A percentile compares a stretch with the other conserved stretches of the same genome.
Evolutionary conservation across 1,139 yeast genomes (phyloP).

Genomic region (Blastobotrys raffinosifermentans): DNA sequence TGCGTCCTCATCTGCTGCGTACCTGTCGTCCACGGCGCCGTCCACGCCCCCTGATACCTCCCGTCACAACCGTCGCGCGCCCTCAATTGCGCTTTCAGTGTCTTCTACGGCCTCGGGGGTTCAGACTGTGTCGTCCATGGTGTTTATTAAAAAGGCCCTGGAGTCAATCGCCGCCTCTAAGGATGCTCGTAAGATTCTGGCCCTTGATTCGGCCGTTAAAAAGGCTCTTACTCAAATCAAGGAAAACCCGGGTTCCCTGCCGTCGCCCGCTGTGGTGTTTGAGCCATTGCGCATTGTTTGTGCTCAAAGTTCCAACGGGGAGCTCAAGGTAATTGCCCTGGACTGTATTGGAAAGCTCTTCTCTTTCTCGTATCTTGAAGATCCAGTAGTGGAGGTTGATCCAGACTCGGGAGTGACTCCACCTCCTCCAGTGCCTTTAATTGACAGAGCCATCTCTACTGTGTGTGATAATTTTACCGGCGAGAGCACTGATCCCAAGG

Average conservation of each 20-base stretch:
- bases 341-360: conserved; percentile 64
- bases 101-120: conserved; percentile 25
- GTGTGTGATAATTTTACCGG: conserved; percentile 85
- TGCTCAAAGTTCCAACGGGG: conserved; percentile 44
- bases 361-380: conserved; percentile 55
- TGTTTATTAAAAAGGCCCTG: conserved; percentile 45
- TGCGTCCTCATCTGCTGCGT: neutral
- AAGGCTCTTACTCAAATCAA: conserved; percentile 35
- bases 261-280: conserved; percentile 47
- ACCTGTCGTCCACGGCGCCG: too few relatives aligned
- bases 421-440: conserved; percentile 51
- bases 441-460: conserved; percentile 81
- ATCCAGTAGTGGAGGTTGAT: conserved; percentile 38
- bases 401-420: conserved; percentile 41
- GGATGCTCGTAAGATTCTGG: conserved; percentile 45
- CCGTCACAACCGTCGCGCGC: conserved; percentile 21
- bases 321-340: conserved; percentile 50
- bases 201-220: conserved; percentile 38
- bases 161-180: conserved; percentile 42
- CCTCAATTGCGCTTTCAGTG: conserved; percentile 29
- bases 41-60: conserved; percentile 3
- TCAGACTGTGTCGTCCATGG: conserved; percentile 30
- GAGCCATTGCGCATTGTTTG: conserved; percentile 61
- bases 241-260: conserved; percentile 25
- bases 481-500: conserved; percentile 81